phyloP scores from a whole-genome alignment of 208 protist genomes.

The Trypanosoma conorhini region DNA sequence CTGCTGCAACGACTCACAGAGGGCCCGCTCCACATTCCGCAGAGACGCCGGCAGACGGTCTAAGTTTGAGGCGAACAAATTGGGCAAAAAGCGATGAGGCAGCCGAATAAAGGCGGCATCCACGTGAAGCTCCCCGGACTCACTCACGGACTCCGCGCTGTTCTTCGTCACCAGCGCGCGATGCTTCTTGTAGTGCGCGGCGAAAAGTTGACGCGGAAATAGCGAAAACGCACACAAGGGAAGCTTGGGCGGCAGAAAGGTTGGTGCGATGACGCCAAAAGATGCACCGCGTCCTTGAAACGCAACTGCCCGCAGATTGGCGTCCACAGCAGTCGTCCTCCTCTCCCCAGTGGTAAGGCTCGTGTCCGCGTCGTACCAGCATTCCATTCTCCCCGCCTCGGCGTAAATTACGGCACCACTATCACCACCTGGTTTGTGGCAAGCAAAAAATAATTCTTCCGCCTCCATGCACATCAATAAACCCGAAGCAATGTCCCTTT shows the following conservation, averaged over 20 bases:
- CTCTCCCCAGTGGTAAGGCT: background rate
- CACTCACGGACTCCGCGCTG: background rate
- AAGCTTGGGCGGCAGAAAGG: constrained; percentile 32
- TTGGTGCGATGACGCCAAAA: constrained; percentile 18
- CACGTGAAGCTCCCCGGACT: constrained; percentile 20
- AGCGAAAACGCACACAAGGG: constrained; percentile 42
- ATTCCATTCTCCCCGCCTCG: background rate
- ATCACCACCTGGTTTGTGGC: constrained; percentile 1
- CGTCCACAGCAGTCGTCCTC: background rate
- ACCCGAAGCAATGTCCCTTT: background rate
- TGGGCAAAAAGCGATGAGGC: constrained; percentile 35
- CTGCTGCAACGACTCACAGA: constrained; percentile 33
- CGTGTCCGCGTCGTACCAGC: constrained; percentile 12
- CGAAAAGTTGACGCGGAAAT: constrained; percentile 46
- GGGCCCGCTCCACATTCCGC: constrained; percentile 47
- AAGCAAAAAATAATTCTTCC: background rate
- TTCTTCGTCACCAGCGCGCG: constrained; percentile 24
- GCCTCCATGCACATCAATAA: background rate
- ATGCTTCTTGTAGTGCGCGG: constrained; percentile 29
- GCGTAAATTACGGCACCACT: constrained; percentile 5
- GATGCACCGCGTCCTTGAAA: background rate
- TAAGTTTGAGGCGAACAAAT: constrained; percentile 43
- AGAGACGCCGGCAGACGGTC: constrained; percentile 47
- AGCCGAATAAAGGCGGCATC: constrained; percentile 54
- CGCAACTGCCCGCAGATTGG: background rate